Evolutionary conservation across 1,284 basidiomycete genomes (phyloP), one percentile per base, ranked within the genome.

Genomic region (Trichosporon coremiiforme): DNA sequence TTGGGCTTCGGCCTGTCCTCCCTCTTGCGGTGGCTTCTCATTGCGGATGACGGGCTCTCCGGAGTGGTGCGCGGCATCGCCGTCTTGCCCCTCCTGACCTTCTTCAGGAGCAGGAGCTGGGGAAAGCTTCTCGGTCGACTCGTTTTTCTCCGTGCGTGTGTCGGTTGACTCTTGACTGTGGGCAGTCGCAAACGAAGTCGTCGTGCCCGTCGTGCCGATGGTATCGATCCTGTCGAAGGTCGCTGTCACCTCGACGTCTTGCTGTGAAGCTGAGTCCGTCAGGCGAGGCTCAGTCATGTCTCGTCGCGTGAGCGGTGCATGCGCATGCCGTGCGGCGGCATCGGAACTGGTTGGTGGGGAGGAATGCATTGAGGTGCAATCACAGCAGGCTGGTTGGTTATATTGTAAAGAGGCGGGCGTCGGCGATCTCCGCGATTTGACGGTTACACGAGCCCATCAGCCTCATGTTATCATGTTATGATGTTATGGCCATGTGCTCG

Each of bases 311-410:
- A n/a, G 8, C 15, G 45, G 4, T 13, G n/a, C n/a, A n/a, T n/a
- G n/a, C n/a, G 38, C 45, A 13, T 47, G 8, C 15, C 5, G 3
- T n/a, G n/a, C n/a, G 17, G n/a, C 45, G 45, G n/a, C 45, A 47
- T 47, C 8, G n/a, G 45, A 2, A n/a, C 8, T 3, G 45, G 15
- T 13, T 17, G 45, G 45, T 47, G 45, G n/a, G n/a, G 45, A 47
- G 45, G 38, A 41, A 41, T 47, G 45, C 45, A 47, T 47, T 47
- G 45, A 6, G 45, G 45, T 47, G 45, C 33, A 47, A 47, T 47
- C 2, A 5, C 45, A 13, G 8, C 5, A n/a, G n/a, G 45, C 45
- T 6, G 8, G 45, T n/a, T n/a, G 45, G 45, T 47, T 47, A 47
- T 47, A 47, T 47, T 47, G 2, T n/a, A 2, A 47, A 17, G n/a